These are phyloP conservation scores for Dorcoceras hygrometricum DNA, from an alignment of 257 asterid species.

Conservation along the genomic window DNA sequence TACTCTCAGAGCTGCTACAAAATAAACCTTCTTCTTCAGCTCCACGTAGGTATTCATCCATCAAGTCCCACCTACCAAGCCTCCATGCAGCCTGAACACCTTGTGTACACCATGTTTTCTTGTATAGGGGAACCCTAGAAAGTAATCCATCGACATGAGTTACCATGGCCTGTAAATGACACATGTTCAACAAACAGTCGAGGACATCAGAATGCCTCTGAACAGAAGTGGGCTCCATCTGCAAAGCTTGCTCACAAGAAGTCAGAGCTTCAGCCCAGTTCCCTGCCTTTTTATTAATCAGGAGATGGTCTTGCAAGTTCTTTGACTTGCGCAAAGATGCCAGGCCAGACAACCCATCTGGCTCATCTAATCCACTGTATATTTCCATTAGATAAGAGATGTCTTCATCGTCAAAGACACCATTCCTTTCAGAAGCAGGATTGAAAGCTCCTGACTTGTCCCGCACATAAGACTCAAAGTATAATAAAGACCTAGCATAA, in stretches of 20 bases:
- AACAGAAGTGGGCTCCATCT: constrained; percentile 82
- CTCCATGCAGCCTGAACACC: constrained; percentile 99
- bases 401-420: constrained; percentile 82
- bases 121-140: constrained; percentile 67
- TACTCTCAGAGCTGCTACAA: constrained; percentile 91
- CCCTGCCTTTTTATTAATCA: constrained; percentile 89
- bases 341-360: constrained; percentile 94
- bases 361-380: constrained; percentile 89
- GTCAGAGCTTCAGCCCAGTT: constrained; percentile 98
- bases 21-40: constrained; percentile 85
- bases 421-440: constrained; percentile 85
- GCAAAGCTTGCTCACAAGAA: constrained; percentile 96
- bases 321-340: constrained; percentile 82
- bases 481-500: constrained; percentile 83
- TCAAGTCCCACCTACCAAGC: constrained; percentile 98
- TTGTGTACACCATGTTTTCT: constrained; percentile 96
- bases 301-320: constrained; percentile 78
- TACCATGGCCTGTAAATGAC: constrained; percentile 91
- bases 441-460: constrained; percentile 86
- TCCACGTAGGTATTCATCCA: constrained; percentile 82
- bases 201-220: constrained; percentile 95
- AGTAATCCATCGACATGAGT: constrained; percentile 93
- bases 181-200: constrained; percentile 88
- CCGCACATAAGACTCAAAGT: constrained; percentile 85
- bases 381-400: constrained; percentile 86